Base-by-base conservation (phyloP, 306 rosid genomes). In the barrel medic (Medicago truncatula) region DNA sequence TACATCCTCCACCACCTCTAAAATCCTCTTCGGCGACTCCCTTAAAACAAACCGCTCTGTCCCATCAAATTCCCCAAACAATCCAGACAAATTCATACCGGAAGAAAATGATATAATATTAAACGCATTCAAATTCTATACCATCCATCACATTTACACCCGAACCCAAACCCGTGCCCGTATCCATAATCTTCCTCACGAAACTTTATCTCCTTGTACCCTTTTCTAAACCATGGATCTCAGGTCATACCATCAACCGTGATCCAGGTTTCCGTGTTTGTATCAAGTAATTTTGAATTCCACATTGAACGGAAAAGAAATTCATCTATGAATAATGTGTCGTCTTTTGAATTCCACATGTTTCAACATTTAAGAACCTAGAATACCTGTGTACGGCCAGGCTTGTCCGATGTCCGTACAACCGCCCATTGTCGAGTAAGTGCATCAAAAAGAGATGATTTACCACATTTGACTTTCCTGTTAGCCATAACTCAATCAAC, bases 191-290 rank as follows among this genome's bases (percentile, higher is more conserved):
- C 69, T 4, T 84, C 85, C 2, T 85, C 76, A 9, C 72, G 56
- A 68, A 76, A 80, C 12, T 79, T 76, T 13, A 76, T 39, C 10
- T 61, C 76, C 18, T 72, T 82, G 15, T 76, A 76, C 0, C 83
- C 86, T 28, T 80, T 85, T 2, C 15, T 79, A 54, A 85, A 82
- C 88, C 88, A 85, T 36, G 84, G 84, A 41, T 85, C 86, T 12
- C 75, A 72, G 14, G 56, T 62, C 76, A 85, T 85, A 6, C 40
- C 88, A 0, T 85, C 82, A 3, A 85, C 75, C 4, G 84, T 85
- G 3, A 85, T 85, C 25, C 88, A 57, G 10, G 82, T 85, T 0
- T 76, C 80, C n/a, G 88, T 84, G 63, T 85, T 85, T 0, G 77
- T 67, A 8, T 85, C 84, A 0, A 85, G 75, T 2, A 82, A 71